Evolutionary conservation across 805 yeast species (phyloP).

Genomic region (Metschnikowia drakensbergensis): DNA sequence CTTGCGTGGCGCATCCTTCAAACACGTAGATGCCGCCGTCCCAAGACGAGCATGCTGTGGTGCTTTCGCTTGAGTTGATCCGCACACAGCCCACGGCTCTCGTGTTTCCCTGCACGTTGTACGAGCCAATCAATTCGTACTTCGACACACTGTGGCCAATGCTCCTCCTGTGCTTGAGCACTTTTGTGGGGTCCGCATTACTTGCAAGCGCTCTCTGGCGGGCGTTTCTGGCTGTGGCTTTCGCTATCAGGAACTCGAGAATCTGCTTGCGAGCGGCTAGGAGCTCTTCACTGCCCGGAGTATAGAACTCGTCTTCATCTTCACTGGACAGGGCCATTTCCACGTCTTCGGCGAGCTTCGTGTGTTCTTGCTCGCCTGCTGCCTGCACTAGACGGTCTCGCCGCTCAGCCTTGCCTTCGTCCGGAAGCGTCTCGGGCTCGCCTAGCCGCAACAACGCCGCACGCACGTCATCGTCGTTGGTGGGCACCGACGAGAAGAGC

Average conservation of each 20-base stretch:
- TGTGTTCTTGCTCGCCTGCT: constrained; percentile 30
- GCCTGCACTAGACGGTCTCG: constrained; percentile 54
- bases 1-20: constrained; percentile 2
- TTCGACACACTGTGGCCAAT: constrained; percentile 30
- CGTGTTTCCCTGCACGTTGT: constrained; percentile 51
- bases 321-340: constrained; percentile 24
- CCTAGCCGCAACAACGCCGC: constrained; percentile 43
- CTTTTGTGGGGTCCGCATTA: constrained; percentile 36
- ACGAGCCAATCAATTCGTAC: constrained; percentile 59
- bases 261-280: constrained; percentile 49
- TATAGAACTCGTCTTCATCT: constrained; percentile 74
- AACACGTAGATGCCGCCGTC: constrained; percentile 62
- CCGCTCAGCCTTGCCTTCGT: constrained; percentile 60
- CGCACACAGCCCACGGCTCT: constrained; percentile 65
- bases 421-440: constrained; percentile 54
- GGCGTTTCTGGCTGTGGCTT: constrained; percentile 42
- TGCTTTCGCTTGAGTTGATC: constrained; percentile 35
- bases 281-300: constrained; percentile 66
- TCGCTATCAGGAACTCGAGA: constrained; percentile 47
- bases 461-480: constrained; percentile 63
- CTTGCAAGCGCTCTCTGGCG: constrained; percentile 27
- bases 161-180: constrained; percentile 45
- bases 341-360: constrained; percentile 7
- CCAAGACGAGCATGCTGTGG: constrained; percentile 77
- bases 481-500: constrained; percentile 42